phyloP scores from a whole-genome alignment of 495 filamentous ascomycete genomes.

The Zalerion maritima region DNA sequence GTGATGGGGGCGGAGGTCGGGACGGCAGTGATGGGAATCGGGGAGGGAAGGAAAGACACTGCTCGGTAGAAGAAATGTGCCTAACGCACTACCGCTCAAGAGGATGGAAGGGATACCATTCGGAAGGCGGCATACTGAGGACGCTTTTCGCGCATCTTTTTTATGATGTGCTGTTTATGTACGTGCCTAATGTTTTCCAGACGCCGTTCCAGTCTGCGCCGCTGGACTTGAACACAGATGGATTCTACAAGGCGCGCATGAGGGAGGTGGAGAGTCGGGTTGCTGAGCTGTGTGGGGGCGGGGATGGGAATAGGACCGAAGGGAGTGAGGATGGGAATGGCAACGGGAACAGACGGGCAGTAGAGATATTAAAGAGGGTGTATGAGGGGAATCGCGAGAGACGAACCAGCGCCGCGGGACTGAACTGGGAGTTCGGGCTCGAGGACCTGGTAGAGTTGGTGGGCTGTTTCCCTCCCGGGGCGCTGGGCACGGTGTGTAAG shows the following conservation, averaged over 20 bases:
- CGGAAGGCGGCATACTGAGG: conserved; percentile 76
- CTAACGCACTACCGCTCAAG: conserved; percentile 66
- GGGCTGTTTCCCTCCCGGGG: conserved; percentile 62
- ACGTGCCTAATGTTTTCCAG: conserved; percentile 93
- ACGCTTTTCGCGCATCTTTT: conserved; percentile 89
- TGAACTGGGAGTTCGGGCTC: conserved; percentile 79
- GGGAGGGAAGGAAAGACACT: no score
- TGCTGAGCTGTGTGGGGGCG: conserved; percentile 70
- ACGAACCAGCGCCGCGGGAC: conserved; percentile 70
- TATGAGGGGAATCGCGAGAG: conserved; percentile 48
- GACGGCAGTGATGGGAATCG: no score
- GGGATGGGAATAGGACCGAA: conserved; percentile 2
- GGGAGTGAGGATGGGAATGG: conserved; percentile 14
- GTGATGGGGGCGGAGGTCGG: no score
- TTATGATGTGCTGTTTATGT: conserved; percentile 84
- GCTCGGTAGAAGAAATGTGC: conserved; percentile 81
- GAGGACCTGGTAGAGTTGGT: conserved; percentile 74
- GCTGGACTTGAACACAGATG: conserved; percentile 82
- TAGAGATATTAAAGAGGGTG: conserved; percentile 48
- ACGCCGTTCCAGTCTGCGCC: conserved; percentile 89
- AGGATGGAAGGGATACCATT: conserved; percentile 91
- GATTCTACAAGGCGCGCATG: conserved; percentile 72
- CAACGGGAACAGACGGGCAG: conserved; percentile 61
- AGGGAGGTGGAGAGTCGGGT: conserved; percentile 84
- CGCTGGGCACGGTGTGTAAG: conserved; percentile 72